phyloP scores from a whole-genome alignment of 139 green algal genomes.

The Ettlia oleoabundans region DNA sequence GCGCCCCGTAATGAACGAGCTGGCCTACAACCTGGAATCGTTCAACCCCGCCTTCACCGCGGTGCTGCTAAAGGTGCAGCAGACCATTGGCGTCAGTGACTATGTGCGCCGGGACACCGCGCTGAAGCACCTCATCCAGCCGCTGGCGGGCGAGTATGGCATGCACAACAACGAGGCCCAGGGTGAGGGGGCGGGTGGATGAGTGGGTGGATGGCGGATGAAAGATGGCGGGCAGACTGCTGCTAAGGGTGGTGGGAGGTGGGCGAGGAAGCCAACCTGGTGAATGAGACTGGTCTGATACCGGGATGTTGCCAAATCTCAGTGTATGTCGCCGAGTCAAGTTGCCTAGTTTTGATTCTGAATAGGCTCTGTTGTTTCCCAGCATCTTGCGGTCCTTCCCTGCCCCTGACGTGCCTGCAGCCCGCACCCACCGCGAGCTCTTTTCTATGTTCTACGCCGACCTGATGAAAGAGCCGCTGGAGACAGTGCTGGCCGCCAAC shows the following conservation, averaged over 20 bases:
- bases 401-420: conserved; percentile 12
- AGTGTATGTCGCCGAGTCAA: no score
- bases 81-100: conserved; percentile 80
- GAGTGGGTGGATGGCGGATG: no score
- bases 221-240: no score
- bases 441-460: conserved; percentile 87
- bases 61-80: conserved; percentile 81
- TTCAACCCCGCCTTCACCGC: conserved; percentile 95
- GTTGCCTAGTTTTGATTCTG: no score
- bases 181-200: conserved; percentile 68
- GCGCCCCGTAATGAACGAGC: conserved; percentile 86
- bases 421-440: conserved; percentile 81
- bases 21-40: conserved; percentile 93
- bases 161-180: conserved; percentile 89
- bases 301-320: no score
- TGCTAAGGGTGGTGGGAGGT: not conserved
- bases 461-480: conserved; percentile 69
- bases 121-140: conserved; percentile 92
- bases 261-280: no score
- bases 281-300: no score
- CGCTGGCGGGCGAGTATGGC: conserved; percentile 92
- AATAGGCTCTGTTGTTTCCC: no score
- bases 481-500: conserved; percentile 61
- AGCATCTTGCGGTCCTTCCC: not conserved
- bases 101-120: conserved; percentile 86